Conservation (phyloP, 306 rosid genomes). For the Comarum palustre region DNA sequence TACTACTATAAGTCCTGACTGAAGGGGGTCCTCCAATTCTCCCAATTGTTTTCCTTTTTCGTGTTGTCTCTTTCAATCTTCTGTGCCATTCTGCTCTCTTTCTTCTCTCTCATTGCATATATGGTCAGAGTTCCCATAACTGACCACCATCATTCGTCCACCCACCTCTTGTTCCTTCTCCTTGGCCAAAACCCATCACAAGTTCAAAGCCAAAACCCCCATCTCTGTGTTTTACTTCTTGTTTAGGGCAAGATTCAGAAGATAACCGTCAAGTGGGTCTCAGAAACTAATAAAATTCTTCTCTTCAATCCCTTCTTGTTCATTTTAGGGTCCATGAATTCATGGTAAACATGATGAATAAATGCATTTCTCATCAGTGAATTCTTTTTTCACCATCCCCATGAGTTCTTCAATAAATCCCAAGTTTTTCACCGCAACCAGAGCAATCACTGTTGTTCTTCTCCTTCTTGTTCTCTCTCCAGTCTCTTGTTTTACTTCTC, state of each 20-base stretch:
- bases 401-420: slow-evolving; percentile 35
- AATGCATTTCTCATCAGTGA: slow-evolving; percentile 13
- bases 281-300: slow-evolving; percentile 25
- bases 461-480: slow-evolving; percentile 38
- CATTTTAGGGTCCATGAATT: slow-evolving; percentile 32
- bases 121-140: slow-evolving; percentile 32
- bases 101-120: slow-evolving; percentile 23
- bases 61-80: slow-evolving; percentile 72
- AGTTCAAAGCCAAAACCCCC: slow-evolving; percentile 4
- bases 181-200: slow-evolving; percentile 24
- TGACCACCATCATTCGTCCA: not conserved
- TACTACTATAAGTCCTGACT: not conserved
- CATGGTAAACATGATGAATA: slow-evolving; percentile 29
- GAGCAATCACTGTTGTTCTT: slow-evolving; percentile 32
- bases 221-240: slow-evolving; percentile 19
- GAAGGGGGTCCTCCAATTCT: slow-evolving; percentile 15
- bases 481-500: slow-evolving; percentile 42
- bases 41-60: slow-evolving; percentile 39
- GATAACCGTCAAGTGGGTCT: slow-evolving; percentile 35
- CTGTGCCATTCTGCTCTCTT: slow-evolving; percentile 39
- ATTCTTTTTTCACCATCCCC: slow-evolving; percentile 27
- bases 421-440: slow-evolving; percentile 22
- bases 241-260: slow-evolving; percentile 26
- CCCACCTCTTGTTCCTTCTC: slow-evolving; percentile 22
- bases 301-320: slow-evolving; percentile 6